A percentile compares a stretch with the other conserved stretches of the same genome.
Conservation (phyloP, 352 stramenopile genomes). For the Globisporangium heterothallicum region DNA sequence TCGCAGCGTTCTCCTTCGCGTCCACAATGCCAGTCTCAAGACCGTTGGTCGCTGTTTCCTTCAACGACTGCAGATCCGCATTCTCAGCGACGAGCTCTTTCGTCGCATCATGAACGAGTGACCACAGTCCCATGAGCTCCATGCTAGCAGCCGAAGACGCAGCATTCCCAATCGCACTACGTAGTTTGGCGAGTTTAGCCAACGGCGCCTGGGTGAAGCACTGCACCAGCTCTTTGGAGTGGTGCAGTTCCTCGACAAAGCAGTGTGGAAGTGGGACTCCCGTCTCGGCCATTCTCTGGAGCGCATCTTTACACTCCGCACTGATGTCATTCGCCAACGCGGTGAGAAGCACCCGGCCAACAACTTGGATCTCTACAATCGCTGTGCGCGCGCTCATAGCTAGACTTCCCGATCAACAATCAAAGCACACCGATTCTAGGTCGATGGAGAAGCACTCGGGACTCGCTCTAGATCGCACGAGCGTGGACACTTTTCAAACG, state of each 20-base stretch:
- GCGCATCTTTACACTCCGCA: neutral
- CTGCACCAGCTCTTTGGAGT: conserved; percentile 1
- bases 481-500: too few species aligned
- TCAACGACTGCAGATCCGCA: conserved; percentile 3
- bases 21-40: conserved; percentile 6
- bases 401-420: neutral
- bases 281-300: conserved; percentile 2
- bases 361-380: neutral
- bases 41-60: conserved; percentile 1
- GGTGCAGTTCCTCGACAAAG: neutral
- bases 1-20: conserved; percentile 11
- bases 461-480: too few species aligned
- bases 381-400: neutral
- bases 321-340: neutral
- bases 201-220: neutral
- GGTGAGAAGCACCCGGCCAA: neutral
- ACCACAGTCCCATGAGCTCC: conserved; percentile 29
- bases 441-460: too few species aligned
- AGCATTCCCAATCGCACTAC: conserved; percentile 15
- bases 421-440: too few species aligned
- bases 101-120: conserved; percentile 19
- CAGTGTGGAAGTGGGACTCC: neutral
- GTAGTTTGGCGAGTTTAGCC: conserved; percentile 18
- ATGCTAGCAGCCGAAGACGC: conserved; percentile 11
- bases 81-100: conserved; percentile 17